A percentile compares a stretch with the other conserved stretches of the same genome.
phyloP scores from a whole-genome alignment of 495 filamentous ascomycete genomes.

The Mytilinidion resinicola region DNA sequence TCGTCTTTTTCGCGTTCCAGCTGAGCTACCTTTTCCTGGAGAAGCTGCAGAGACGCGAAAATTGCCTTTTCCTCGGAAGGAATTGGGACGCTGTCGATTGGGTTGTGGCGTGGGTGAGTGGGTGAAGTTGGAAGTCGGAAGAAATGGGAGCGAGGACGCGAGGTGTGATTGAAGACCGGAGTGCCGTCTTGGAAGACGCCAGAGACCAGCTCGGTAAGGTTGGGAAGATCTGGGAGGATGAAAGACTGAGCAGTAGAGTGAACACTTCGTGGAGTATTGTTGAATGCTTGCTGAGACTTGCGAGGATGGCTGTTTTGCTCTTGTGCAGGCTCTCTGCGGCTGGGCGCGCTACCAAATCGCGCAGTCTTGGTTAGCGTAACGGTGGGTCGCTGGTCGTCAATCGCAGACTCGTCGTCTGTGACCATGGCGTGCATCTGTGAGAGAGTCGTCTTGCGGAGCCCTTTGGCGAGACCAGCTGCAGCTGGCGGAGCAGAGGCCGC shows the following conservation, averaged over 20 bases:
- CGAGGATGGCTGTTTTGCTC: slow-evolving; percentile 5
- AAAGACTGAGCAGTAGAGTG: slow-evolving; percentile 50
- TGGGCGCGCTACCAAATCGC: slow-evolving; percentile 48
- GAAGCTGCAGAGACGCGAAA: slow-evolving; percentile 58
- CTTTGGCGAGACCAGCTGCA: not conserved
- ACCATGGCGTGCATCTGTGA: slow-evolving; percentile 52
- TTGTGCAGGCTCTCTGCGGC: slow-evolving; percentile 42
- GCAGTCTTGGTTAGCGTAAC: slow-evolving; percentile 47
- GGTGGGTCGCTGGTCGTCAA: slow-evolving; percentile 49
- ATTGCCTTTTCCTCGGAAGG: slow-evolving; percentile 64
- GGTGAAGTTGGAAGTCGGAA: slow-evolving; percentile 33
- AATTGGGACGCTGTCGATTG: slow-evolving; percentile 56
- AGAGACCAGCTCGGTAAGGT: slow-evolving; percentile 65
- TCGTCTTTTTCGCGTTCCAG: slow-evolving; percentile 57
- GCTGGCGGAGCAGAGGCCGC: no score
- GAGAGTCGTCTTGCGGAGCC: slow-evolving; percentile 34
- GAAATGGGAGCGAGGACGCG: slow-evolving; percentile 52
- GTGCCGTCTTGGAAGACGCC: slow-evolving; percentile 62
- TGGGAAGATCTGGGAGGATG: slow-evolving; percentile 60
- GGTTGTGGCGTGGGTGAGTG: slow-evolving; percentile 32
- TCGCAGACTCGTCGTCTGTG: slow-evolving; percentile 47
- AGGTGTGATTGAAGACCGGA: slow-evolving; percentile 52
- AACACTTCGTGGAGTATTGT: not conserved
- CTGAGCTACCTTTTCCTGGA: slow-evolving; percentile 59
- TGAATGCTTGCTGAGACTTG: slow-evolving; percentile 26